phyloP scores from a whole-genome alignment of 371 early-diverging fungal genomes.

The Circinella umbellata region DNA sequence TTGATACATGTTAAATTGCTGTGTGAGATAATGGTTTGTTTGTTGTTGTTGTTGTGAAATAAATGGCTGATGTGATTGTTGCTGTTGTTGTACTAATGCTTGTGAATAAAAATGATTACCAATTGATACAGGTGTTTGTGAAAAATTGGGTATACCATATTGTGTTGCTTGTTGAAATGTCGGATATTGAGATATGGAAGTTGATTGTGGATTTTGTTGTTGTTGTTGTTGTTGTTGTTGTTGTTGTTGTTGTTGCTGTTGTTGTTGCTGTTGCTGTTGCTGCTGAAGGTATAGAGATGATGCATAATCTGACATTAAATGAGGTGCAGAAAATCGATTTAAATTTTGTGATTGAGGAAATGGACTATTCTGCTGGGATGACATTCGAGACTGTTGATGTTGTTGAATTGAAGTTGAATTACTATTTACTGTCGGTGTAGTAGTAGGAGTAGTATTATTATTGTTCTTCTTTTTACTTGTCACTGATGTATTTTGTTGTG shows the following conservation, averaged over 20 bases:
- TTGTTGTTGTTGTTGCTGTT: background rate
- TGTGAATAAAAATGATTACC: background rate
- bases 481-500: background rate
- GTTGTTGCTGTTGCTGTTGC: background rate
- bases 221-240: background rate
- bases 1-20: background rate
- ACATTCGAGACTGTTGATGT: background rate
- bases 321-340: background rate
- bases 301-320: background rate
- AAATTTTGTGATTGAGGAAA: background rate
- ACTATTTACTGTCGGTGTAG: background rate
- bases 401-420: background rate
- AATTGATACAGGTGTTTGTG: constrained; percentile 2
- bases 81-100: background rate
- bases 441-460: background rate
- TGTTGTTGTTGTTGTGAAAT: background rate
- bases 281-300: background rate
- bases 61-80: background rate
- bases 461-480: background rate
- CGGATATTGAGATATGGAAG: background rate
- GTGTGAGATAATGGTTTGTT: background rate
- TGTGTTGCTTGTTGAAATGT: no score
- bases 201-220: background rate
- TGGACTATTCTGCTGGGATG: background rate
- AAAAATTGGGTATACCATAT: background rate